Conservation (phyloP, 768 basidiomycete species). For the Hericium alpestre region DNA sequence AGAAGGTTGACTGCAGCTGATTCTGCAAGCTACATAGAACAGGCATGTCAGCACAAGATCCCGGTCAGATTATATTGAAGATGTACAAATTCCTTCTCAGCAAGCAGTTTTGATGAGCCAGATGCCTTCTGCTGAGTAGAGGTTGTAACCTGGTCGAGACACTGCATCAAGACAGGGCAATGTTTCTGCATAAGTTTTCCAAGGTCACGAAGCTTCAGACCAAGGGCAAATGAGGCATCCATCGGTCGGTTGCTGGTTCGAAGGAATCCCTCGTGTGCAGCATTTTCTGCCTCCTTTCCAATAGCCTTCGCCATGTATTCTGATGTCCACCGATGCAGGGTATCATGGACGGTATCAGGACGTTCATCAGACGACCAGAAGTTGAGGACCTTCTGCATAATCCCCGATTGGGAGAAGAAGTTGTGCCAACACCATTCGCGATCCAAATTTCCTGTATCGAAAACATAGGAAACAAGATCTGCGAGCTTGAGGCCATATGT, state of each 20-base stretch:
- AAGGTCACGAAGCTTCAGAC: slow-evolving; percentile 1
- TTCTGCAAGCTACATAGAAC: neutral
- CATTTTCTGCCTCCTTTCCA: slow-evolving; percentile 7
- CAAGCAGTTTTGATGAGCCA: neutral
- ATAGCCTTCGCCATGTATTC: slow-evolving; percentile 7
- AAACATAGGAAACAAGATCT: slow-evolving; percentile 16
- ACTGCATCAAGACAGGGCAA: slow-evolving; percentile 6
- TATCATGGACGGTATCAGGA: slow-evolving; percentile 5
- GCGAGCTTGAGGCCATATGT: neutral
- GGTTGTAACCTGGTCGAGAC: slow-evolving; percentile 3
- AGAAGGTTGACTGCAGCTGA: neutral
- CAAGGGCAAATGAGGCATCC: neutral
- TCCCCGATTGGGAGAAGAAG: slow-evolving; percentile 14
- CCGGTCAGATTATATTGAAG: too few species aligned
- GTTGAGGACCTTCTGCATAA: slow-evolving; percentile 15
- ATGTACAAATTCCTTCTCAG: neutral
- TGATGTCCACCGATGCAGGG: slow-evolving; percentile 19
- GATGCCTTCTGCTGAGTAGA: slow-evolving; percentile 1
- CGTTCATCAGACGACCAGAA: slow-evolving; percentile 18
- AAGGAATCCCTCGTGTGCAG: slow-evolving; percentile 1
- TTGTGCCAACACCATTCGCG: slow-evolving; percentile 15
- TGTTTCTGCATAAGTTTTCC: neutral
- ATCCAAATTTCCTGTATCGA: slow-evolving; percentile 15
- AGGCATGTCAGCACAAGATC: too few species aligned
- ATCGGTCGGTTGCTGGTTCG: neutral